Base-by-base conservation (phyloP, 1,284 basidiomycete species). In the Cyathus olla region DNA sequence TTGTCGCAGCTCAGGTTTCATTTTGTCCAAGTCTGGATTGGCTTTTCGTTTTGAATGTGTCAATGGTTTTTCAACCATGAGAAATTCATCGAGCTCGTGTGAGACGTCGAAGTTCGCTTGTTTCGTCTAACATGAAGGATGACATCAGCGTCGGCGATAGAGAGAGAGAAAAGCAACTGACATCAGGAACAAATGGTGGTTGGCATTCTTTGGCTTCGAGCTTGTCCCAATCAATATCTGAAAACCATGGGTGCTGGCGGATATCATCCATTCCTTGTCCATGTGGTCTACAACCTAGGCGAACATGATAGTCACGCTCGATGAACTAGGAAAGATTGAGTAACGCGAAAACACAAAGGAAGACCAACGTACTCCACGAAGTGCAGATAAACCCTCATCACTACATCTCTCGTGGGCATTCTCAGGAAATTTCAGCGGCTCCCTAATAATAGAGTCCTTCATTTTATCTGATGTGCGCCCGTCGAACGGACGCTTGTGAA, bases 91-190 rank as follows among this genome's bases (percentile, higher is more conserved):
- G 8, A 99, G 86, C 80, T 99, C 97, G 75, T 99, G 96, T 39
- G 95, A 92, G 29, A 97, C 95, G 72, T 99, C 97, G 77, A 99
- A 99, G 79, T 99, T 99, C 31, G 96, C 95, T 76, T 93, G 93
- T 75, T 96, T 96, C 74, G 91, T 90, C 95, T 97, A 37, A 44
- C 6, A 13, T 35, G 31, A 35, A 35, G 6, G 31, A 35, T 6
- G 13, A 35, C 13, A 35, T 35, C 31, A 35, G 31, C 31, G 31
- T 35, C 31, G 31, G 31, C 13, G 31, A 35, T 35, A 35, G 58
- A 54, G 53, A 61, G 52, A 48, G 31, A 49, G 19, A 19, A 28
- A 3, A 42, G 6, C 52, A 46, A 88, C 94, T 67, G 68, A 95
- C 94, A 74, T 98, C 95, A 37, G 96, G 97, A 63, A 95, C 90